Evolutionary conservation across 1,284 basidiomycete species (phyloP).

Genomic region (Mycena sp.): DNA sequence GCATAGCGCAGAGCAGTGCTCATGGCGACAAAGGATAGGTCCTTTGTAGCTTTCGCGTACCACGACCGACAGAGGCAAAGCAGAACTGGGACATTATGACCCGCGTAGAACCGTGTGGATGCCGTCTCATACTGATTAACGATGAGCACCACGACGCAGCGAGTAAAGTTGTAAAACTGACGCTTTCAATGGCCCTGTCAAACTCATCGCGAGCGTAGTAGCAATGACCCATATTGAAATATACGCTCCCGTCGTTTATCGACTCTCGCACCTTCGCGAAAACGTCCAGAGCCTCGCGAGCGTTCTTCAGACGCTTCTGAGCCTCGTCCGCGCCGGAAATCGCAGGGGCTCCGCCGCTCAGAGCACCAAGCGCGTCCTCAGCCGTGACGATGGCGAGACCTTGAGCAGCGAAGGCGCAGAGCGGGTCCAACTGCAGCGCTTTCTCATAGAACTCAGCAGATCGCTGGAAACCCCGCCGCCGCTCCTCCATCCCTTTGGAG

Average conservation of each 20-base stretch:
- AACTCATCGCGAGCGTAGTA: conserved; percentile 92
- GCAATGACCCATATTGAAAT: conserved; percentile 95
- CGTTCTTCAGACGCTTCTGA: conserved; percentile 71
- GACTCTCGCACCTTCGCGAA: conserved; percentile 92
- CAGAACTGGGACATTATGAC: conserved; percentile 77
- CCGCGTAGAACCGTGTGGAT: conserved; percentile 74
- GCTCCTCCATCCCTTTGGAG: conserved; percentile 72
- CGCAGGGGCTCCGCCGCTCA: conserved; percentile 60
- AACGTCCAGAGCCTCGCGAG: conserved; percentile 85
- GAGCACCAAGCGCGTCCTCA: conserved; percentile 82
- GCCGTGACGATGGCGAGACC: conserved; percentile 92
- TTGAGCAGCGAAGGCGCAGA: conserved; percentile 91
- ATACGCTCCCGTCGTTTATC: conserved; percentile 86
- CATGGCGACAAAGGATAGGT: conserved; percentile 84
- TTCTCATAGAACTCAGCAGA: conserved; percentile 93
- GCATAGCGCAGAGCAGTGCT: conserved; percentile 82
- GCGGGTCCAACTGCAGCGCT: conserved; percentile 82
- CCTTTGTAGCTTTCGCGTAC: conserved; percentile 92
- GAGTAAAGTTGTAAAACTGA: conserved; percentile 55
- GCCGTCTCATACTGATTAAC: conserved; percentile 86
- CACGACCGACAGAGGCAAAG: conserved; percentile 89
- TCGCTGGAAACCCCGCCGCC: conserved; percentile 80
- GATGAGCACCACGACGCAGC: not conserved
- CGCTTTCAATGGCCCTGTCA: conserved; percentile 93
- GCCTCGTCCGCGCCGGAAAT: conserved; percentile 61